Evolutionary conservation across 176 grass and related monocot genomes (phyloP).

Genomic region (Rhynchospora pubera): DNA sequence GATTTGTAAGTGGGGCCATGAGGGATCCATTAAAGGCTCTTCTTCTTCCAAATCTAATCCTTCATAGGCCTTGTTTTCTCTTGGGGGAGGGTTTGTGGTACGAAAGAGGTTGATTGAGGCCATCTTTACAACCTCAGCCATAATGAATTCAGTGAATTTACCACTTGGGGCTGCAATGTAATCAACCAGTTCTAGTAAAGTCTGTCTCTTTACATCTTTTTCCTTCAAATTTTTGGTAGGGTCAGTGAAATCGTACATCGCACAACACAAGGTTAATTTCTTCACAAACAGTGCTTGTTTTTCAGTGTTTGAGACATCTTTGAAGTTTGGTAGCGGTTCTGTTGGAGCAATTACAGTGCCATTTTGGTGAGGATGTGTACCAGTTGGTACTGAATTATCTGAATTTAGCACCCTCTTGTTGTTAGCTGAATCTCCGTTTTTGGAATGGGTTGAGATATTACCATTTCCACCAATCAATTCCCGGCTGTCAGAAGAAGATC

Average conservation of each 20-base stretch:
- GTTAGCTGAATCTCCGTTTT: slow-evolving; percentile 41
- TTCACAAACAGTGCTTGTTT: slow-evolving; percentile 76
- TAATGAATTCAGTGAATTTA: slow-evolving; percentile 63
- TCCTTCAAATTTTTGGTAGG: slow-evolving; percentile 73
- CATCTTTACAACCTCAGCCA: slow-evolving; percentile 76
- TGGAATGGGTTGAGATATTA: slow-evolving; percentile 52
- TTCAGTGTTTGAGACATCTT: slow-evolving; percentile 64
- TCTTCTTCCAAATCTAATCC: slow-evolving; percentile 89
- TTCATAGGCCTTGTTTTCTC: slow-evolving; percentile 73
- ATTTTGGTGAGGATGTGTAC: slow-evolving; percentile 31
- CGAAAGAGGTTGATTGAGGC: slow-evolving; percentile 79
- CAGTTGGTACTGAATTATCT: slow-evolving; percentile 38
- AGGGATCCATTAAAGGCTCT: slow-evolving; percentile 91
- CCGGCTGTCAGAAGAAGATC: slow-evolving; percentile 50
- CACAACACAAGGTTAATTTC: slow-evolving; percentile 73
- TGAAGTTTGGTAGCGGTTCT: slow-evolving; percentile 75
- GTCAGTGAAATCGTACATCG: slow-evolving; percentile 60
- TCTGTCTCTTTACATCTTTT: slow-evolving; percentile 80
- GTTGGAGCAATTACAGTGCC: slow-evolving; percentile 39
- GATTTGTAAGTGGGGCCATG: slow-evolving; percentile 84
- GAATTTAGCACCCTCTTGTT: slow-evolving; percentile 39
- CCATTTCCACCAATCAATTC: slow-evolving; percentile 38
- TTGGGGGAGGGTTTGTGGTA: slow-evolving; percentile 48
- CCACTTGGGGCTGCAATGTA: slow-evolving; percentile 60
- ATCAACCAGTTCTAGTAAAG: slow-evolving; percentile 81